Evolutionary conservation across 2,329 filamentous ascomycete species (phyloP).

Genomic region (Ascochyta lentis): DNA sequence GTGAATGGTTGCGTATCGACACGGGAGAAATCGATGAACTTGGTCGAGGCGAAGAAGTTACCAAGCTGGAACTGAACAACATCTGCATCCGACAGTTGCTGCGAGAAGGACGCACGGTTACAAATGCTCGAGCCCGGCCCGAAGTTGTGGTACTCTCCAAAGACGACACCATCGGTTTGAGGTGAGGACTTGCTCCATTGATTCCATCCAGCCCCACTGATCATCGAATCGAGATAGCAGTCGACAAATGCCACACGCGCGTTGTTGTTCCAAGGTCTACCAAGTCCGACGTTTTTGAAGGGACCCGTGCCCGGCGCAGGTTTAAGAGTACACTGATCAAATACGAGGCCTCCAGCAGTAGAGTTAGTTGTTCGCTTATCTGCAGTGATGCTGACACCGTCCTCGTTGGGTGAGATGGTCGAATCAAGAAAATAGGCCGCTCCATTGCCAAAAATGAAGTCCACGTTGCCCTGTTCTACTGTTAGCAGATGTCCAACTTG

Average conservation of each 20-base stretch:
- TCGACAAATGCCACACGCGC: conserved; percentile 28
- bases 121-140: conserved; percentile 45
- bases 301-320: conserved; percentile 37
- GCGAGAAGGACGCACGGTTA: conserved; percentile 46
- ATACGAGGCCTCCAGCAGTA: conserved; percentile 48
- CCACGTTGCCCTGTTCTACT: conserved; percentile 38
- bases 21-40: conserved; percentile 53
- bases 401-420: conserved; percentile 47
- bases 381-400: conserved; percentile 47
- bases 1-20: conserved; percentile 49
- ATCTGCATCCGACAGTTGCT: conserved; percentile 45
- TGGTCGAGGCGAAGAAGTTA: conserved; percentile 50
- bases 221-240: conserved; percentile 29
- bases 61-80: conserved; percentile 51
- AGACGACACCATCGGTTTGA: conserved; percentile 26
- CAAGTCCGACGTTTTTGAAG: conserved; percentile 40
- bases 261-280: conserved; percentile 31
- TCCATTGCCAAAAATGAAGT: conserved; percentile 55
- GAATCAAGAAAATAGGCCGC: conserved; percentile 54
- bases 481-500: neutral
- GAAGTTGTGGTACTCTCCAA: conserved; percentile 47
- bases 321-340: conserved; percentile 46
- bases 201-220: conserved; percentile 29
- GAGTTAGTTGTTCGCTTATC: conserved; percentile 50
- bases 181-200: conserved; percentile 29